Conservation (phyloP, 2,329 filamentous ascomycete genomes). For the Cercospora sojina region DNA sequence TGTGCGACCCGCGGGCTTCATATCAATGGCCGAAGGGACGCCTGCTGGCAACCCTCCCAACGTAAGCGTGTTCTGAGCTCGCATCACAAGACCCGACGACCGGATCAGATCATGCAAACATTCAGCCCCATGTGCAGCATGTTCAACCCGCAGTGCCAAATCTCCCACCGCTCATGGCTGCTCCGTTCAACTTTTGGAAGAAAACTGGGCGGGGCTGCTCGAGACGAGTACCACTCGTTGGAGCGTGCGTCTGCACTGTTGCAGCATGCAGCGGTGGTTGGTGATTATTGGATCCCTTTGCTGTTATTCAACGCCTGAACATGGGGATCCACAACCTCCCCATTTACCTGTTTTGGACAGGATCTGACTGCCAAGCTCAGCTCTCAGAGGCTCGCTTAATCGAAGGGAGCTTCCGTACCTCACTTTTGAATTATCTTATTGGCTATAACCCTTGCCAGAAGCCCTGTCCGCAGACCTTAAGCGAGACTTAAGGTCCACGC, state of each 20-base stretch:
- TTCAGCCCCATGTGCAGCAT: not conserved
- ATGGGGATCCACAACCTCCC: too few species aligned
- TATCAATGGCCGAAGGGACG: not conserved
- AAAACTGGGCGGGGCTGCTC: not conserved
- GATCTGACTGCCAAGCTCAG: too few species aligned
- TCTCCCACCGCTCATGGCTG: not conserved
- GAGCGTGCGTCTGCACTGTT: not conserved
- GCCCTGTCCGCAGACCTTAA: too few species aligned
- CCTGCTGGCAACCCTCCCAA: not conserved
- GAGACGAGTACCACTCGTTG: not conserved
- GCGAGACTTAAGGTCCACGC: too few species aligned
- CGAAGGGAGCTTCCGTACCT: too few species aligned
- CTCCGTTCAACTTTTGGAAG: not conserved
- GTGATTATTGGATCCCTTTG: too few species aligned
- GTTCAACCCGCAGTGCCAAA: not conserved
- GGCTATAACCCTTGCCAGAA: too few species aligned
- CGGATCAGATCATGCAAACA: not conserved
- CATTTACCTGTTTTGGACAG: too few species aligned
- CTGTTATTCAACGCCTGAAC: too few species aligned
- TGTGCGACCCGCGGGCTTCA: not conserved
- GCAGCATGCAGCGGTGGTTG: not conserved
- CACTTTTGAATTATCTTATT: too few species aligned
- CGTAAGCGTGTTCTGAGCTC: not conserved
- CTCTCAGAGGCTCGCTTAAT: too few species aligned
- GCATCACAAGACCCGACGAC: not conserved